Evolutionary conservation across 1,284 basidiomycete species (phyloP).

Genomic region (Amylostereum areolatum): DNA sequence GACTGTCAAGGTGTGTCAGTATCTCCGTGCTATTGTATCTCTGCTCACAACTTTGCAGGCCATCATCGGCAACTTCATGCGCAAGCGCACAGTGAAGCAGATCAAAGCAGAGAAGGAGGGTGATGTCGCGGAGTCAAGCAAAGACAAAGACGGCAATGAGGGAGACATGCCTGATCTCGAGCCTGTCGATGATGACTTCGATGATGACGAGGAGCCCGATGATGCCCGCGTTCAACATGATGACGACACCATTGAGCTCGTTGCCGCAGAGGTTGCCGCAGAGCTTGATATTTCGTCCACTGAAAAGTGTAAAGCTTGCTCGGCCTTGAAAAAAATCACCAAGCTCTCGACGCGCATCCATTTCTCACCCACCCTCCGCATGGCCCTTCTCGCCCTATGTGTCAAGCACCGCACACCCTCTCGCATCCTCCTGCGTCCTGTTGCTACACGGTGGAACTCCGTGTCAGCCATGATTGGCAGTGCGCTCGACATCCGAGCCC

Average conservation of each 20-base stretch:
- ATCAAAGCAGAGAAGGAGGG: background rate
- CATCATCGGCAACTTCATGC: background rate
- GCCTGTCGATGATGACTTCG: background rate
- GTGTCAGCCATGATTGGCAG: background rate
- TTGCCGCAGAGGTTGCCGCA: background rate
- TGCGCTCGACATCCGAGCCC: background rate
- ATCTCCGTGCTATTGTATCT: background rate
- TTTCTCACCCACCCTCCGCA: background rate
- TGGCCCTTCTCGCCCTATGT: background rate
- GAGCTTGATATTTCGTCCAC: background rate
- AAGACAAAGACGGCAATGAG: background rate
- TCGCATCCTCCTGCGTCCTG: background rate
- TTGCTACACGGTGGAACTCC: background rate
- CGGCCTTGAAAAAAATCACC: background rate
- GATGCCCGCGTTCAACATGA: too few relatives aligned
- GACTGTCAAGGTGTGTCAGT: background rate
- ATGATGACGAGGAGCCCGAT: too few relatives aligned
- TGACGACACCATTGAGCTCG: background rate
- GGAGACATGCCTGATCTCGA: too few relatives aligned
- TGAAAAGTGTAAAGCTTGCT: background rate
- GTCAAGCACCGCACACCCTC: background rate
- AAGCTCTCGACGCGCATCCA: background rate
- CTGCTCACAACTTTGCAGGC: background rate
- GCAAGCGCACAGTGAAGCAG: background rate
- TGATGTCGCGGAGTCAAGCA: background rate